These are phyloP conservation scores for Malassezia globosa DNA, from an alignment of 1,284 basidiomycete genomes.

Conservation along the genomic window DNA sequence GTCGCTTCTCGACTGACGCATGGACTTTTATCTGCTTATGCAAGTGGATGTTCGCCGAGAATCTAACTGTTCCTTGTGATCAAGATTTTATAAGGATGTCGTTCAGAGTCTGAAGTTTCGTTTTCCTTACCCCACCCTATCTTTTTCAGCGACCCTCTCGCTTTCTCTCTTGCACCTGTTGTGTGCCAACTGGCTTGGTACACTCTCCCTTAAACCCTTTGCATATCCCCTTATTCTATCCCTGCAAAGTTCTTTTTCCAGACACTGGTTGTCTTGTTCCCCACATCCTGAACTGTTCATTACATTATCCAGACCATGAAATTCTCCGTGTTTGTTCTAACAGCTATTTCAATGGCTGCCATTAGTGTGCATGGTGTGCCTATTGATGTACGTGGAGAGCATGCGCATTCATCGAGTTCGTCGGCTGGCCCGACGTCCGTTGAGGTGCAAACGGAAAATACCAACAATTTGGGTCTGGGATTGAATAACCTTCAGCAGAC, in stretches of 20 bases:
- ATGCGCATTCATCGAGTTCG: neutral
- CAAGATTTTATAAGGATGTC: neutral
- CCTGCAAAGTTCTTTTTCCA: neutral
- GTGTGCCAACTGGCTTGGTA: slow-evolving; percentile 16
- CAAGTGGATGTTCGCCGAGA: slow-evolving; percentile 8
- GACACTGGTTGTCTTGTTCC: slow-evolving; percentile 5
- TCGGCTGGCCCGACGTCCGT: slow-evolving; percentile 4
- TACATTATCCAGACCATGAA: slow-evolving; percentile 12
- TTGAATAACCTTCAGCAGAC: neutral
- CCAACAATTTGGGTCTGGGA: neutral
- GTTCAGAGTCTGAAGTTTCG: neutral
- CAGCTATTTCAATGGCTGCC: slow-evolving; percentile 11
- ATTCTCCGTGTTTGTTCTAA: slow-evolving; percentile 9
- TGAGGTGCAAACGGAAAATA: no score
- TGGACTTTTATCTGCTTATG: neutral
- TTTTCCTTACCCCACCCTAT: neutral
- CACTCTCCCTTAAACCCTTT: no score
- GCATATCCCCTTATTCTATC: neutral
- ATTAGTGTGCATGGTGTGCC: slow-evolving; percentile 1
- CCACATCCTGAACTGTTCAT: slow-evolving; percentile 1
- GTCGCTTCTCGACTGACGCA: no score
- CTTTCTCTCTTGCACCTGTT: no score
- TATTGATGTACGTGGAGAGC: neutral
- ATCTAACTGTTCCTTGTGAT: neutral
- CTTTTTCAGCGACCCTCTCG: no score